Evolutionary conservation across 495 filamentous ascomycete species (phyloP), one percentile per base, ranked within the genome.

Genomic region (Coniosporium apollinis): DNA sequence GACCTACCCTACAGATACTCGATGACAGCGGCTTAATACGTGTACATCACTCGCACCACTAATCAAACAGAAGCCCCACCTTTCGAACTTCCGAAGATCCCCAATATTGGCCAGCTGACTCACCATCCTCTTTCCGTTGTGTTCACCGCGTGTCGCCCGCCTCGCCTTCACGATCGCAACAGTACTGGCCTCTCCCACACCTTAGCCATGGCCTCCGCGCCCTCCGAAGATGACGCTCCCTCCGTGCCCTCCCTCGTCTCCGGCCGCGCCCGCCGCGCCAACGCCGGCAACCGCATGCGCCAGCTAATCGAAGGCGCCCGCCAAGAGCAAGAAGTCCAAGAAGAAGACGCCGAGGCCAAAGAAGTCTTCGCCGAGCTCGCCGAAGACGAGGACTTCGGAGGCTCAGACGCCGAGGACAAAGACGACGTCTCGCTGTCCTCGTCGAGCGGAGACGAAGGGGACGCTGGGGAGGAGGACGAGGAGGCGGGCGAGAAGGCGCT

Each of bases 351-450:
- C 19, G 16, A 24, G 5, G 66, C 92, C 4, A 76, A 84, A 38
- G 84, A 87, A 41, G 74, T 91, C 37, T 85, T 93, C 44, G 75
- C 89, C 84, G 52, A 43, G 43, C 89, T 85, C n/a, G 77, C 77
- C 13, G 86, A 94, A 43, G 71, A 76, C 46, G 43, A 4, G 0
- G 46, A 49, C 6, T 47, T 44, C 28, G 38, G 40, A 24, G 42
- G 38, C 26, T 10, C 15, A 17, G 9, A 8, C n/a, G 11, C 30
- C 8, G 46, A 39, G 2, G 33, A 26, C 2, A 43, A 46, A n/a
- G 46, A 49, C 4, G 42, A 48, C 0, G 41, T 33, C n/a, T n/a
- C 35, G 9, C 16, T 94, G 49, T 82, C 87, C 28, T 87, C 53
- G 10, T 79, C n/a, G 0, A 81, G 85, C 41, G 78, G 82, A 39